phyloP scores from a whole-genome alignment of 129 eudicot species.

The Oenanthe sinensis region DNA sequence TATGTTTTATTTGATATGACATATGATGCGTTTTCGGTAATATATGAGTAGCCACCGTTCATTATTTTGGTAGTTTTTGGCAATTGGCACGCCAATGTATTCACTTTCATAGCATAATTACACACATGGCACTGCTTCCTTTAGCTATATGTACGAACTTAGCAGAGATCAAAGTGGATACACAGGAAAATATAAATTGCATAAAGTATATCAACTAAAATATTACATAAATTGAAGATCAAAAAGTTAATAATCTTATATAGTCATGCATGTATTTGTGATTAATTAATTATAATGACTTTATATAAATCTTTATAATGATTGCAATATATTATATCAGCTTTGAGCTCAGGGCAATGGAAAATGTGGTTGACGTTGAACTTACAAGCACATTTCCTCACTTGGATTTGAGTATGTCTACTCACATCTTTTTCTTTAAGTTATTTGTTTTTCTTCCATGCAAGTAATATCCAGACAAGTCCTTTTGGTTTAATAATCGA shows the following conservation, averaged over 20 bases:
- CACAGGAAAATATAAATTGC: neutral
- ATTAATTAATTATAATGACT: neutral
- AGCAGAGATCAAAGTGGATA: neutral
- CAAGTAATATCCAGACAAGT: neutral
- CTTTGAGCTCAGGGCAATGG: neutral
- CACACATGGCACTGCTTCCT: neutral
- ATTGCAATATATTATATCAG: neutral
- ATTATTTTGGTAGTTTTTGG: neutral
- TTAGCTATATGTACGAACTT: neutral
- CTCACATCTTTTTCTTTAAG: neutral
- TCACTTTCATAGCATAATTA: neutral
- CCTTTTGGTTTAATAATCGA: too few relatives aligned
- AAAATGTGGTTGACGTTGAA: neutral
- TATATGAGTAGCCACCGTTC: neutral
- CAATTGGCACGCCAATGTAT: neutral
- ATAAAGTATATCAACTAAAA: neutral
- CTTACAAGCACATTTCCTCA: neutral
- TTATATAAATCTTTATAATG: neutral
- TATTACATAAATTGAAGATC: neutral
- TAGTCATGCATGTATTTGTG: neutral
- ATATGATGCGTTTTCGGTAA: neutral
- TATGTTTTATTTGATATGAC: neutral
- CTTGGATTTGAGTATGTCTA: neutral
- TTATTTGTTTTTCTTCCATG: neutral
- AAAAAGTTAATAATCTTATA: neutral